Conservation (phyloP, 108 stramenopile species). For the Skeletonema tropicum region DNA sequence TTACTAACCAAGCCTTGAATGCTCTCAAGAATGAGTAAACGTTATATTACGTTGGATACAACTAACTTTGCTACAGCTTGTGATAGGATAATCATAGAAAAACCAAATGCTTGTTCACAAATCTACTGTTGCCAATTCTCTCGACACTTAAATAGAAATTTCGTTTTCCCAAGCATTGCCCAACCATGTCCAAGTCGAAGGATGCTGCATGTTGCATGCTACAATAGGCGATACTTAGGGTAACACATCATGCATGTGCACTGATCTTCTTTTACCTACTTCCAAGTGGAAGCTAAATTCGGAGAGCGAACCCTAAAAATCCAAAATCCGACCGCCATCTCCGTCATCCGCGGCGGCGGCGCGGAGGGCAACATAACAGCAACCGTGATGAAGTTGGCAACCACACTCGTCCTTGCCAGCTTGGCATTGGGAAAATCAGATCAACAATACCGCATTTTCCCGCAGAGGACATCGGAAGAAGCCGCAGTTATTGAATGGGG, state of each 20-base stretch:
- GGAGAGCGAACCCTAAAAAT: not conserved
- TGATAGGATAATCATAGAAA: slow-evolving; percentile 8
- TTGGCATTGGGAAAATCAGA: not conserved
- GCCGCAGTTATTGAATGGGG: slow-evolving; percentile 94
- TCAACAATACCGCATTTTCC: slow-evolving; percentile 53
- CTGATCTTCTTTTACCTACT: no score
- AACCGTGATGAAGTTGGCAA: not conserved
- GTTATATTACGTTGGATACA: not conserved
- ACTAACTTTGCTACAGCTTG: not conserved
- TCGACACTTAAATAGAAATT: no score
- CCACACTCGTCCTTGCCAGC: slow-evolving; percentile 2
- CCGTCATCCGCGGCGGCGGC: no score
- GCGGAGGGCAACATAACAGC: not conserved
- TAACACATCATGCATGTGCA: no score
- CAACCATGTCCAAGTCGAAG: no score
- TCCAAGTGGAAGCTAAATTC: no score
- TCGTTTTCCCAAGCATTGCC: no score
- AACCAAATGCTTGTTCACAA: not conserved
- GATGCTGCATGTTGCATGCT: no score
- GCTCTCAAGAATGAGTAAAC: slow-evolving; percentile 68
- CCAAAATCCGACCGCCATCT: not conserved
- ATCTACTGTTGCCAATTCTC: not conserved
- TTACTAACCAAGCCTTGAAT: slow-evolving; percentile 78
- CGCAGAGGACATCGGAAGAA: slow-evolving; percentile 77
- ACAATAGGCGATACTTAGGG: no score